These are phyloP conservation scores for Phaeophleospora eucalypticola DNA, from an alignment of 2,329 filamentous ascomycete genomes.

Conservation along the genomic window DNA sequence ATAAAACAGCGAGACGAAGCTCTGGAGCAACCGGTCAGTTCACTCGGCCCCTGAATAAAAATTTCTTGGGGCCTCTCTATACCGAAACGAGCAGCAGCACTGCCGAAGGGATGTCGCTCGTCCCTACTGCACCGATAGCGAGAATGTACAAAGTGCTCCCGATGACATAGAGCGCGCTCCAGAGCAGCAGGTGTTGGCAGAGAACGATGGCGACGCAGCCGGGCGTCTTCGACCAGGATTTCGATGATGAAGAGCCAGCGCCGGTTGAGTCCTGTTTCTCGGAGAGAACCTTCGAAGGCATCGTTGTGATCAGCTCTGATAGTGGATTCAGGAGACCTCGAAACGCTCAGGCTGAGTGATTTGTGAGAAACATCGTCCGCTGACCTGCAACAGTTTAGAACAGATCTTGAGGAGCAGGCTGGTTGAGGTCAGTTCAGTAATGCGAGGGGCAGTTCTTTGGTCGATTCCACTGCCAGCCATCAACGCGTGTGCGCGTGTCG, in stretches of 20 bases:
- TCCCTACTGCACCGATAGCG: slow-evolving; percentile 10
- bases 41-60: no score
- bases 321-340: no score
- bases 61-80: no score
- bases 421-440: neutral
- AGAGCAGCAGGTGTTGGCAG: slow-evolving; percentile 25
- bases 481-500: slow-evolving; percentile 9
- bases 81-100: slow-evolving; percentile 22
- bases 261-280: slow-evolving; percentile 4
- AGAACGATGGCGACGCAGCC: slow-evolving; percentile 20
- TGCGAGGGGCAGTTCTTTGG: slow-evolving; percentile 1
- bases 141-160: slow-evolving; percentile 25
- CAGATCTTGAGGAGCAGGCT: slow-evolving; percentile 4
- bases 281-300: neutral
- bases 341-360: no score
- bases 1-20: slow-evolving; percentile 18
- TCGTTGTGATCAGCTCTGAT: neutral
- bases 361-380: no score
- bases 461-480: slow-evolving; percentile 16
- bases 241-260: neutral
- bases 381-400: neutral
- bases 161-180: slow-evolving; percentile 23
- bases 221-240: neutral
- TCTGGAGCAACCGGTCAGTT: slow-evolving; percentile 6
- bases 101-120: slow-evolving; percentile 20